These are phyloP conservation scores for Phytophthora megakarya DNA, from an alignment of 352 stramenopile genomes.

Conservation along the genomic window DNA sequence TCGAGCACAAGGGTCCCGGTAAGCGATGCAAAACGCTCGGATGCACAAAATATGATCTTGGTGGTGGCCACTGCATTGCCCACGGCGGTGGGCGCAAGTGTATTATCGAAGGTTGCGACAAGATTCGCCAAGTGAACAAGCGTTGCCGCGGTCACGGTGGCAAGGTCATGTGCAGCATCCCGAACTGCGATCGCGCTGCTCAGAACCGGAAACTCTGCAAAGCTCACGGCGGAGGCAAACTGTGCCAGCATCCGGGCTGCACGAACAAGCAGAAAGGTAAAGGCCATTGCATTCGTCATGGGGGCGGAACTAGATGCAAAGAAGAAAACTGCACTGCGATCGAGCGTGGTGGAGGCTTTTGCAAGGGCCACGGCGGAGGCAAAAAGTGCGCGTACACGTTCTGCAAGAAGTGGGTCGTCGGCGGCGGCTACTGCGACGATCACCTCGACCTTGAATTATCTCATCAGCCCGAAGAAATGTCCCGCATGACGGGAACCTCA, in stretches of 20 bases:
- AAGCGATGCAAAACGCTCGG: conserved; percentile 82
- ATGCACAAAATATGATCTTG: conserved; percentile 83
- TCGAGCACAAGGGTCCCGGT: conserved; percentile 76
- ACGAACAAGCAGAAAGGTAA: conserved; percentile 87
- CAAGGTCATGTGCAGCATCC: conserved; percentile 76
- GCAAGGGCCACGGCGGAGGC: conserved; percentile 83
- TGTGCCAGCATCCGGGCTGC: conserved; percentile 75
- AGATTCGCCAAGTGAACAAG: conserved; percentile 88
- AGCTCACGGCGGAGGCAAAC: conserved; percentile 75
- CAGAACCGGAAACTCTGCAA: conserved; percentile 88
- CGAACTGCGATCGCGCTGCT: conserved; percentile 78
- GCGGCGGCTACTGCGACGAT: conserved; percentile 72
- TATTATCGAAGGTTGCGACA: conserved; percentile 80
- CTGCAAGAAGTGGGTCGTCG: conserved; percentile 84
- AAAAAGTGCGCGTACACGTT: conserved; percentile 74
- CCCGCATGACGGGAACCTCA: conserved; percentile 53
- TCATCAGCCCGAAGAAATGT: conserved; percentile 61
- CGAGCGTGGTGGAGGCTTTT: conserved; percentile 81
- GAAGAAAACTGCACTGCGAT: conserved; percentile 65
- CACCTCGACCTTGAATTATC: conserved; percentile 69
- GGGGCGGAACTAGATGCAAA: conserved; percentile 77
- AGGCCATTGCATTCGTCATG: conserved; percentile 84
- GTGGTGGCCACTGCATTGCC: conserved; percentile 83
- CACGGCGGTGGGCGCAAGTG: conserved; percentile 87
- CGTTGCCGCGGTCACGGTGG: conserved; percentile 81